phyloP scores from a whole-genome alignment of 805 yeast species.

The Nakazawaea peltata region DNA sequence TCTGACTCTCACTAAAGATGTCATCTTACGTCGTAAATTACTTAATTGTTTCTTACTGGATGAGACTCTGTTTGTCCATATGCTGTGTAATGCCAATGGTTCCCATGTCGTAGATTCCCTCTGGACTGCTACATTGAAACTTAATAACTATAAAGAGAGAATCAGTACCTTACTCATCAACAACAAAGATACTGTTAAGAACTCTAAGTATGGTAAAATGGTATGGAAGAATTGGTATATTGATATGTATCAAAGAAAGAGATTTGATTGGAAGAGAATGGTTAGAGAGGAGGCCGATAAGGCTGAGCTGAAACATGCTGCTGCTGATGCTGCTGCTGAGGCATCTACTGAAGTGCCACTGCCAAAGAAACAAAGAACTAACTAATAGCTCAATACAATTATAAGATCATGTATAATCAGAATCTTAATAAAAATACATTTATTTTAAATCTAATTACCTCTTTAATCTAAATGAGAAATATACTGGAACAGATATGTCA shows the following conservation, averaged over 20 bases:
- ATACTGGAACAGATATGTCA: slow-evolving; percentile 87
- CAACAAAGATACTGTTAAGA: slow-evolving; percentile 64
- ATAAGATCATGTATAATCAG: neutral
- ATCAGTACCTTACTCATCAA: slow-evolving; percentile 60
- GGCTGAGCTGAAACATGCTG: neutral
- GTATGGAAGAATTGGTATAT: slow-evolving; percentile 96
- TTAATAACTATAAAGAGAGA: slow-evolving; percentile 81
- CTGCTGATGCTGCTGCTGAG: neutral
- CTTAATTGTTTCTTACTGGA: slow-evolving; percentile 54
- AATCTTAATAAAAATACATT: too few relatives aligned
- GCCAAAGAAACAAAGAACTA: too few relatives aligned
- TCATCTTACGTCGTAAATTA: slow-evolving; percentile 56
- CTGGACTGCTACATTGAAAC: slow-evolving; percentile 70
- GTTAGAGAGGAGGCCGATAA: slow-evolving; percentile 39
- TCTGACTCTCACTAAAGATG: slow-evolving; percentile 34
- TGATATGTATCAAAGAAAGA: slow-evolving; percentile 69
- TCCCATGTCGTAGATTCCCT: slow-evolving; percentile 83
- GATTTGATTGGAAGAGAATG: slow-evolving; percentile 73
- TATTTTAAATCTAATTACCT: neutral
- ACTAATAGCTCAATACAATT: neutral
- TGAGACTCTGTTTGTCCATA: slow-evolving; percentile 28
- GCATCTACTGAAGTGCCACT: too few relatives aligned
- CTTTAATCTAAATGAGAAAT: slow-evolving; percentile 58
- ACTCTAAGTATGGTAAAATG: slow-evolving; percentile 76
- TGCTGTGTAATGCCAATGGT: slow-evolving; percentile 82